A percentile compares a stretch with the other conserved stretches of the same genome.
phyloP scores from a whole-genome alignment of 2,329 filamentous ascomycete genomes.

The Fusarium phyllophilum region DNA sequence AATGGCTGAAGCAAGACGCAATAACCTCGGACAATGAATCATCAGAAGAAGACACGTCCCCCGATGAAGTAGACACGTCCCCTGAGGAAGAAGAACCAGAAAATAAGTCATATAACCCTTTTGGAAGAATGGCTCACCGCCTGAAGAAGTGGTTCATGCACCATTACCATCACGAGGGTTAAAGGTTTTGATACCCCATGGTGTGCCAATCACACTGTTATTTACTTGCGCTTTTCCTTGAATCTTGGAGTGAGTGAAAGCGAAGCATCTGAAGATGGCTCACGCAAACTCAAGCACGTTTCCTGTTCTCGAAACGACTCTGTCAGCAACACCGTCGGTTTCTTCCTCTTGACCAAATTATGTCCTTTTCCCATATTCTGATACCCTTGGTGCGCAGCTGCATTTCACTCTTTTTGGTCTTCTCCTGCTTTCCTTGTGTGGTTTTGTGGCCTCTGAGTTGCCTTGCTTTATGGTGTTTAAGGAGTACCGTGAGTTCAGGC shows the following conservation, averaged over 20 bases:
- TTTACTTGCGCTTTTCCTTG: accelerated
- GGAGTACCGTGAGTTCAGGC: too few relatives aligned
- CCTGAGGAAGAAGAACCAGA: neutral
- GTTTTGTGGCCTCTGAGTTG: neutral
- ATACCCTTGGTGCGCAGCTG: neutral
- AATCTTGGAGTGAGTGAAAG: neutral
- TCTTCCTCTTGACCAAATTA: too few relatives aligned
- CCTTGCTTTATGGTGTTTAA: accelerated
- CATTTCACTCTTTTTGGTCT: neutral
- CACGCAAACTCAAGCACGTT: neutral
- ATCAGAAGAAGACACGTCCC: accelerated
- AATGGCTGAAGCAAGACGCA: neutral
- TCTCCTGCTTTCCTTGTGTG: accelerated
- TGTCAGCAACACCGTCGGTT: accelerated
- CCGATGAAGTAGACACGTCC: accelerated
- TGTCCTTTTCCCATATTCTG: accelerated
- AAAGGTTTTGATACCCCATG: accelerated
- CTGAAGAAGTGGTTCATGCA: neutral
- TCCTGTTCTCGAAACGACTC: accelerated
- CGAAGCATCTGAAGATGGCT: neutral
- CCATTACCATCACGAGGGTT: neutral
- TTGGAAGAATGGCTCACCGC: neutral
- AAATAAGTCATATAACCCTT: accelerated
- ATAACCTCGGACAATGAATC: accelerated
- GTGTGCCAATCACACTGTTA: accelerated